Evolutionary conservation across 164 flowering plant species (phyloP), one percentile per base, ranked within the genome.

Genomic region (Piper longum): DNA sequence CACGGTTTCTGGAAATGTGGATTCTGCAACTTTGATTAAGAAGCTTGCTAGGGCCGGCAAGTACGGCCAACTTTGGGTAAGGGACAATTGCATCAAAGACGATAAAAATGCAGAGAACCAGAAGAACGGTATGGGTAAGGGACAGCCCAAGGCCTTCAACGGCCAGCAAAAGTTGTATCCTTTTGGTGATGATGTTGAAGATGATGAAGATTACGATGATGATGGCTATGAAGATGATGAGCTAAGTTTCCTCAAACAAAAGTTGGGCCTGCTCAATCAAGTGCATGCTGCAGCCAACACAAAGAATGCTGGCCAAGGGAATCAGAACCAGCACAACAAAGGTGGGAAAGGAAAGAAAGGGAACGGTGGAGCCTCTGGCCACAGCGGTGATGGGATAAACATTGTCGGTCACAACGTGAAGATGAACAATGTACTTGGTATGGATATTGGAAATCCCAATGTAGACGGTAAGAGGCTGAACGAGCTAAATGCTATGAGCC

Each of bases 61-160:
- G 67, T 83, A 85, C 75, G 85, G 95, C 36, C 89, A 84, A 73
- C 68, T 83, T 39, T 89, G 95, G 88, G n/a, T n/a, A n/a, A n/a
- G n/a, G n/a, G n/a, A n/a, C 42, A 59, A 73, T 18, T 57, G 65
- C 62, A 66, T 48, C 70, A 69, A 61, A 65, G 80, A 79, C 59
- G 73, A 72, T 57, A 79, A 76, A 43, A 78, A 72, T 19, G 64
- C 69, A 18, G 81, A 82, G 57, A 78, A 78, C 64, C 87, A 79
- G 54, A 73, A 71, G 41, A 26, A 65, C 40, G 62, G 69, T 26
- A 72, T 76, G 4, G 76, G 75, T n/a, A 78, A 82, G 26, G 77
- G 78, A 59, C 67, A 1, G 36, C 36, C 79, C 58, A 82, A 78
- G 57, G 75, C 73, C 74, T 80, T 80, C 78, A 81, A 76, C 13